These are phyloP conservation scores for Penicillium sp. DNA, from an alignment of 2,329 filamentous ascomycete genomes.

Conservation along the genomic window DNA sequence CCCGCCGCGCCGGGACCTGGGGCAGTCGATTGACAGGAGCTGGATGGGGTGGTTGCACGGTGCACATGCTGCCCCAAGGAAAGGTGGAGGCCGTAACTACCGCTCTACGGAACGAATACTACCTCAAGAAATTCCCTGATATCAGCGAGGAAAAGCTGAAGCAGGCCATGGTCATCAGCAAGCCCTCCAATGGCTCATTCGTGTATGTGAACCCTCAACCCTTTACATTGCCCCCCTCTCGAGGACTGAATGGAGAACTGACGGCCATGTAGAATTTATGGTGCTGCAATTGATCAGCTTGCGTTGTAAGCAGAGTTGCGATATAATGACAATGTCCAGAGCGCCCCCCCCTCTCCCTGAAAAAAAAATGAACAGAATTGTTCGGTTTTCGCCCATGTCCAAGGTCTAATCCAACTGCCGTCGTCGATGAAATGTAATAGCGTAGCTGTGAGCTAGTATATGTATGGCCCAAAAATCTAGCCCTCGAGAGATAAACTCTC, in stretches of 20 bases:
- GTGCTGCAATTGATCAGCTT: conserved; percentile 33
- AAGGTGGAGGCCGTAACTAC: conserved; percentile 72
- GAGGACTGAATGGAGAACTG: conserved; percentile 5
- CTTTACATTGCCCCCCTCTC: neutral
- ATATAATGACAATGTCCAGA: conserved; percentile 1
- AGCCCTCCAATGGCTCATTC: conserved; percentile 53
- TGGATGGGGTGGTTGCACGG: conserved; percentile 93
- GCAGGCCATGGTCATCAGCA: conserved; percentile 80
- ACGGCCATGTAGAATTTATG: conserved; percentile 28
- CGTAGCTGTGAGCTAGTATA: too few relatives aligned
- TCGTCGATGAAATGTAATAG: too few relatives aligned
- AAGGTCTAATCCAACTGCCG: too few relatives aligned
- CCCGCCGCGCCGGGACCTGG: conserved; percentile 69
- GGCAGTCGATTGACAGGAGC: conserved; percentile 85
- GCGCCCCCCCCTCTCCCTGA: too few relatives aligned
- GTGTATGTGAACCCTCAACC: conserved; percentile 28
- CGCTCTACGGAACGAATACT: conserved; percentile 78
- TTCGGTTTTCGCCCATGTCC: too few relatives aligned
- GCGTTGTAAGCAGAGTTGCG: conserved; percentile 16
- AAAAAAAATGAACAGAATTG: neutral
- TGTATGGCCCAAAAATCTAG: too few relatives aligned
- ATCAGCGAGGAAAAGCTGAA: conserved; percentile 66
- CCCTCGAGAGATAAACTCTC: too few relatives aligned
- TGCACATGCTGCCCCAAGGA: conserved; percentile 81
- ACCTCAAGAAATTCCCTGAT: conserved; percentile 62